Evolutionary conservation across 148 eudicot genomes (phyloP), one percentile per base, ranked within the genome.

Genomic region (Linanthus parryae): DNA sequence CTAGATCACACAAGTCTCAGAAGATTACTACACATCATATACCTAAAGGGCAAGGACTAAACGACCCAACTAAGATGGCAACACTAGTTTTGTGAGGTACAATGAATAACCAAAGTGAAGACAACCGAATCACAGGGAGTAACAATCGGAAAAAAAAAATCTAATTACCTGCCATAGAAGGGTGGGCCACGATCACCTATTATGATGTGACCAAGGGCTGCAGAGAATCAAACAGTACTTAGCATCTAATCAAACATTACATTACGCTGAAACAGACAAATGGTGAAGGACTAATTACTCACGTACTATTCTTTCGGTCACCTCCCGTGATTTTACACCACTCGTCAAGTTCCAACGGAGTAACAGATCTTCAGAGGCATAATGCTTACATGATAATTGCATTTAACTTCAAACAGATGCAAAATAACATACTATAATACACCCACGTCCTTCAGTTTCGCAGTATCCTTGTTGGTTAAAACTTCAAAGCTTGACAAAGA

Each of bases 131-230:
- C 35, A 31, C 5, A 31, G 35, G 7, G 11, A 5, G 7, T 11
- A 31, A 31, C n/a, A n/a, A n/a, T n/a, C n/a, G n/a, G 11, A 31
- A 31, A 31, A 31, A 5, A n/a, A n/a, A 31, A 31, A 24, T 18
- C 13, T 40, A 44, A 49, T 50, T 62, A 89, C 97, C 95, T 85
- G 97, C 97, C 97, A 90, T 50, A 90, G 43, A 39, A 90, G 88
- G 7, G 95, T 90, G 44, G 97, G 97, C 97, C 97, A 90, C 22
- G 97, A 83, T 63, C 97, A 95, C 9, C 92, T 92, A 74, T 90
- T 90, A 55, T 90, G 97, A 74, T 90, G 85, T 10, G 97, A 90
- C 97, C 97, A 90, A 46, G 97, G 92, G 48, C 88, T 85, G 79
- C 72, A 62, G 52, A n/a, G n/a, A 17, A 61, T 4, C 24, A 33